Evolutionary conservation across 257 asterid species (phyloP), one percentile per base, ranked within the genome.

Genomic region (Salvia splendens): DNA sequence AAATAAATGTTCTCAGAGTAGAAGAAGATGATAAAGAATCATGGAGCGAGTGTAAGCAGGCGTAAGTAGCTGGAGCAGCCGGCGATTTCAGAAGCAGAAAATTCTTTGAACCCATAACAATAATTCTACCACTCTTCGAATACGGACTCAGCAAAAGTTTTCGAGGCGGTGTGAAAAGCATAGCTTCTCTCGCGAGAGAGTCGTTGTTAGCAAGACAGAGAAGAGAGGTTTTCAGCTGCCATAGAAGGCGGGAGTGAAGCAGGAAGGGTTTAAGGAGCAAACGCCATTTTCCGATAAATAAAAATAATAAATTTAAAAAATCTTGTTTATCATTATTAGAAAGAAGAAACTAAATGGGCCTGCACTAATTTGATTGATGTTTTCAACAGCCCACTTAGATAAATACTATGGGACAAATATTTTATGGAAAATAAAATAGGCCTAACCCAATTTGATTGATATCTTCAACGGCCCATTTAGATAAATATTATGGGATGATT

Each of bases 61-160:
- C 68, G 35, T 47, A 71, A 14, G 75, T 46, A 42, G 76, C 38
- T 1, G 77, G 70, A 64, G 69, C 14, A 32, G 68, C 16, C 0
- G 80, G 11, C 45, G 76, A 47, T 61, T 84, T 81, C 64, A 32
- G 77, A 11, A 82, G 87, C 51, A 75, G 75, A 33, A 75, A 71
- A 64, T 75, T 69, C 70, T 77, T 72, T 68, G 79, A 79, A 65
- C 73, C 81, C 86, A 81, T 77, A 47, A 70, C 61, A 17, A 77
- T 35, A 48, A 51, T 64, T 76, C 82, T 69, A 77, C 66, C 17
- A 35, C 58, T 52, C 33, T 28, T 72, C 17, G 83, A 74, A 51
- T 60, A 67, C 17, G 75, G 52, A 49, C 54, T 72, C 63, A 69
- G 24, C 10, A 79, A 53, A 12, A 79, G 53, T 69, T 65, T 84